phyloP scores from a whole-genome alignment of 768 basidiomycete genomes.

The Lactarius akahatsu region DNA sequence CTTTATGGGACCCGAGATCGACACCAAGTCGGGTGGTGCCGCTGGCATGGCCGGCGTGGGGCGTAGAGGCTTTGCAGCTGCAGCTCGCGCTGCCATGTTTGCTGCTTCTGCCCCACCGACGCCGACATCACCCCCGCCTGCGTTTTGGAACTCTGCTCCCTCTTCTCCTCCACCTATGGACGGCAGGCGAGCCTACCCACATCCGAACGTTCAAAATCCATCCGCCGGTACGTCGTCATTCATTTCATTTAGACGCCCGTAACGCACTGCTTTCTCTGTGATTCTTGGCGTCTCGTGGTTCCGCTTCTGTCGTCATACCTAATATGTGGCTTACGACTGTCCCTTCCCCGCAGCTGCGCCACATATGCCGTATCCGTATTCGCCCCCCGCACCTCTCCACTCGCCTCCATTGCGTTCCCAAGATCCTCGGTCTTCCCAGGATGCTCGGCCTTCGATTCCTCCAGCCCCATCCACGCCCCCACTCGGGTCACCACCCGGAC shows the following conservation, averaged over 20 bases:
- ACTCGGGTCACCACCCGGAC: neutral
- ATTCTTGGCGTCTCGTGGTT: slow-evolving; percentile 7
- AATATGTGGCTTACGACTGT: slow-evolving; percentile 7
- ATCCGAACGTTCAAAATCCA: slow-evolving; percentile 33
- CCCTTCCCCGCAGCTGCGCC: slow-evolving; percentile 14
- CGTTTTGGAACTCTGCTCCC: slow-evolving; percentile 4
- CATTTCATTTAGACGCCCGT: slow-evolving; percentile 22
- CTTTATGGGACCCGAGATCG: slow-evolving; percentile 41
- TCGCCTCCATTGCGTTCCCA: slow-evolving; percentile 10
- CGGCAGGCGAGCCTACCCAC: slow-evolving; percentile 36
- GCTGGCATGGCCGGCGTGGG: slow-evolving; percentile 94
- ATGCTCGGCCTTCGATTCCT: slow-evolving; percentile 28
- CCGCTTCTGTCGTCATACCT: slow-evolving; percentile 10
- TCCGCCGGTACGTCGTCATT: slow-evolving; percentile 23
- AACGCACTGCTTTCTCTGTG: neutral
- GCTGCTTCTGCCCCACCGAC: slow-evolving; percentile 27
- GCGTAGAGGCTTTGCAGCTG: slow-evolving; percentile 76
- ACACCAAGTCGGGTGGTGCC: slow-evolving; percentile 72
- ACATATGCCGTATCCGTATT: slow-evolving; percentile 21
- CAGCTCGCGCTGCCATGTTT: slow-evolving; percentile 61
- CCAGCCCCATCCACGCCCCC: slow-evolving; percentile 22
- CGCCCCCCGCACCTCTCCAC: neutral
- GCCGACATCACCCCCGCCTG: slow-evolving; percentile 7
- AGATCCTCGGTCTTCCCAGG: neutral
- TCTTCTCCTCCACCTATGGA: slow-evolving; percentile 34